A percentile compares a stretch with the other conserved stretches of the same genome.
These are phyloP conservation scores for Termitomyces sp. DNA, from an alignment of 768 basidiomycete genomes.

Conservation along the genomic window DNA sequence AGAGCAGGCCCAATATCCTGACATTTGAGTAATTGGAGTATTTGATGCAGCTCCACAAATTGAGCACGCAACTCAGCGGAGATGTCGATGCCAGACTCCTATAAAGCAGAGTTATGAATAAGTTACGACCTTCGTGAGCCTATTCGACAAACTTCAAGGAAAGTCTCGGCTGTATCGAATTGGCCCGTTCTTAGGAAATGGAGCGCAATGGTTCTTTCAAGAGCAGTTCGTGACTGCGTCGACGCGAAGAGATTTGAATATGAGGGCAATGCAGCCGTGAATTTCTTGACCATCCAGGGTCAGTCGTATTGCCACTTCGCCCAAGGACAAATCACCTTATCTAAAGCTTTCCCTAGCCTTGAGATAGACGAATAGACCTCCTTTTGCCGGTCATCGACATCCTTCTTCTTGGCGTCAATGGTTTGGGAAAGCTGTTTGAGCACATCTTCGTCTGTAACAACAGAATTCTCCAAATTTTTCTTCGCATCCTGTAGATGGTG, in stretches of 20 bases:
- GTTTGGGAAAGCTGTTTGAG: conserved; percentile 47
- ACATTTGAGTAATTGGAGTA: conserved; percentile 59
- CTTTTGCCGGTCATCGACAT: conserved; percentile 84
- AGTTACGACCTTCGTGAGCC: neutral
- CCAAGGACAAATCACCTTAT: conserved; percentile 60
- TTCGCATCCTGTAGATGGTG: conserved; percentile 52
- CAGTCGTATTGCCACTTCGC: neutral
- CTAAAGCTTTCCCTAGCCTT: conserved; percentile 79
- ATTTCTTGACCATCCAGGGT: conserved; percentile 37
- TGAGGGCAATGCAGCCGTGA: conserved; percentile 54
- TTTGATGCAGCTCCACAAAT: conserved; percentile 68
- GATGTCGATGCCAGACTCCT: conserved; percentile 69
- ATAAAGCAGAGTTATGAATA: conserved; percentile 4
- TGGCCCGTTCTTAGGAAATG: conserved; percentile 82
- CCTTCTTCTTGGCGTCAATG: conserved; percentile 73
- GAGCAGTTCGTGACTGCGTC: conserved; percentile 47
- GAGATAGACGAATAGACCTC: conserved; percentile 77
- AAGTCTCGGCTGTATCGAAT: conserved; percentile 70
- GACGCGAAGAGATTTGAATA: conserved; percentile 67
- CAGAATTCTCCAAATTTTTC: conserved; percentile 43
- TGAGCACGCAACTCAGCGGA: conserved; percentile 43
- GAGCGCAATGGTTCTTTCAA: conserved; percentile 66
- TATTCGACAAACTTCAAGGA: conserved; percentile 52
- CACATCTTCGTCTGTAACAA: conserved; percentile 42
- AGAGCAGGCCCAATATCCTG: conserved; percentile 75